Evolutionary conservation across 805 yeast species (phyloP).

Genomic region (Candida ortonii): DNA sequence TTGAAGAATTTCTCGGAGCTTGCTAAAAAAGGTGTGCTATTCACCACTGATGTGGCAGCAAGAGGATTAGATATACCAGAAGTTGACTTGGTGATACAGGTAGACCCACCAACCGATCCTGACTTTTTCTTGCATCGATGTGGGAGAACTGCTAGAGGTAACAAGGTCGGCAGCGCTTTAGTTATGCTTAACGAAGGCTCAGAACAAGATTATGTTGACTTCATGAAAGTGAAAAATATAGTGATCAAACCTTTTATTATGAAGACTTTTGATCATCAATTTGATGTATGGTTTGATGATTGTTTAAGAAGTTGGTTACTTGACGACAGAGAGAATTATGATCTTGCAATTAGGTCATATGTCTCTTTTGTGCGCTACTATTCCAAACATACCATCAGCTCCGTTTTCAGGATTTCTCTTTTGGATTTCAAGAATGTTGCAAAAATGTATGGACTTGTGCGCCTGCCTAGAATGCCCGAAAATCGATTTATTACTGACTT

Average conservation of each 20-base stretch:
- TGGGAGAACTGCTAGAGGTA: constrained; percentile 95
- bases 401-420: constrained; percentile 74
- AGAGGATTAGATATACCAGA: constrained; percentile 95
- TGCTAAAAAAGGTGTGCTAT: constrained; percentile 53
- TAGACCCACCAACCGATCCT: constrained; percentile 94
- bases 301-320: constrained; percentile 53
- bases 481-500: constrained; percentile 48
- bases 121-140: constrained; percentile 89
- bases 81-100: constrained; percentile 88
- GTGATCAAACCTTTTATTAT: constrained; percentile 40
- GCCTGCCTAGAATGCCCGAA: constrained; percentile 96
- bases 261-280: constrained; percentile 19
- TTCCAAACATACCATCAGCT: constrained; percentile 81
- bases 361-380: constrained; percentile 83
- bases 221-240: constrained; percentile 71
- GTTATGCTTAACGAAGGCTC: constrained; percentile 69
- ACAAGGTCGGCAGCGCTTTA: constrained; percentile 74
- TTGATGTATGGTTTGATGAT: constrained; percentile 27
- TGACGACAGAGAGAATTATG: constrained; percentile 77
- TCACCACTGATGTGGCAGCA: constrained; percentile 98
- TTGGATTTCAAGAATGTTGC: constrained; percentile 75
- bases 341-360: constrained; percentile 72
- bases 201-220: constrained; percentile 79
- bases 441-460: constrained; percentile 69
- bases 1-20: constrained; percentile 56